These are phyloP conservation scores for Colletotrichum sp. DNA, from an alignment of 2,329 filamentous ascomycete species.

Conservation along the genomic window DNA sequence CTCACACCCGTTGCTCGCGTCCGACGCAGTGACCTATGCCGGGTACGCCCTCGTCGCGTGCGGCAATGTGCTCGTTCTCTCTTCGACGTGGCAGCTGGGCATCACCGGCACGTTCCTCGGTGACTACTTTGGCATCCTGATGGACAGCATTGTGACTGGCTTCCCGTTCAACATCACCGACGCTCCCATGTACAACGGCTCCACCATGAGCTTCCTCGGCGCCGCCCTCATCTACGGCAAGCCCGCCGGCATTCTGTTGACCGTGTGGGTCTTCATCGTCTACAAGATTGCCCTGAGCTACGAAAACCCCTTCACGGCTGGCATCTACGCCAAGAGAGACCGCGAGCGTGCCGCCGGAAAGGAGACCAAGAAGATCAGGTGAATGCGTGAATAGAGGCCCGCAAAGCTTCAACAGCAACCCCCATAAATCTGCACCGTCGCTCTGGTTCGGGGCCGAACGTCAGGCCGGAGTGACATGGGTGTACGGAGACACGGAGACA, in stretches of 20 bases:
- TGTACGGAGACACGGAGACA: slow-evolving; percentile 8
- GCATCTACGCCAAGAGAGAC: slow-evolving; percentile 90
- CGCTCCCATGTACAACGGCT: slow-evolving; percentile 97
- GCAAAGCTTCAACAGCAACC: slow-evolving; percentile 22
- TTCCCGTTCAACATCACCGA: slow-evolving; percentile 95
- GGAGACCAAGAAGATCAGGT: slow-evolving; percentile 58
- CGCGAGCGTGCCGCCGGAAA: slow-evolving; percentile 53
- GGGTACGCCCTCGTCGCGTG: slow-evolving; percentile 74
- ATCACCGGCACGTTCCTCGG: slow-evolving; percentile 96
- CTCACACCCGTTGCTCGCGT: slow-evolving; percentile 73
- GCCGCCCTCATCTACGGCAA: slow-evolving; percentile 85
- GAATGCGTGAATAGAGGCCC: slow-evolving; percentile 25
- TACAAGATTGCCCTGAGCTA: slow-evolving; percentile 83
- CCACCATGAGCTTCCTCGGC: slow-evolving; percentile 89
- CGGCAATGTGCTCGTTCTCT: slow-evolving; percentile 86
- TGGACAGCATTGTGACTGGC: slow-evolving; percentile 91
- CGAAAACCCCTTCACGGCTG: slow-evolving; percentile 94
- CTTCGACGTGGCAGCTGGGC: slow-evolving; percentile 89
- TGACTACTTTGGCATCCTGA: slow-evolving; percentile 98
- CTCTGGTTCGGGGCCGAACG: slow-evolving; percentile 13
- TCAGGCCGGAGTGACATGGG: slow-evolving; percentile 14
- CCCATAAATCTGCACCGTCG: background rate
- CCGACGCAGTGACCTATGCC: slow-evolving; percentile 61
- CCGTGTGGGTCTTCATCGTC: slow-evolving; percentile 74
- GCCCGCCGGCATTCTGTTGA: slow-evolving; percentile 83